Evolutionary conservation across 2,329 filamentous ascomycete genomes (phyloP).

Genomic region (Trichoderma endophyticum): DNA sequence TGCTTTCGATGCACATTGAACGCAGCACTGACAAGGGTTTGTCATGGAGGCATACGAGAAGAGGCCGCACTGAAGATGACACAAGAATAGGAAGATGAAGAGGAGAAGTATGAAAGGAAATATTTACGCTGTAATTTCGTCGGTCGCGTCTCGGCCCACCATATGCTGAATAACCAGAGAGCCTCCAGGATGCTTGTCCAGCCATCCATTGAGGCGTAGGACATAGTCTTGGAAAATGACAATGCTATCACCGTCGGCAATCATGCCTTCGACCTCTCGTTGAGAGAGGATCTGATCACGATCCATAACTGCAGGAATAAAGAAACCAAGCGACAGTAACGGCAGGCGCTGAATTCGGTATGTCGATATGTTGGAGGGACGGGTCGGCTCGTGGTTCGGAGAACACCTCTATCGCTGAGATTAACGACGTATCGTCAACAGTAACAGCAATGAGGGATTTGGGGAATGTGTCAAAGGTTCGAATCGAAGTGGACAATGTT

Average conservation of each 20-base stretch:
- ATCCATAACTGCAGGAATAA: slow-evolving; percentile 2
- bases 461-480: background rate
- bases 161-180: slow-evolving; percentile 89
- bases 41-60: background rate
- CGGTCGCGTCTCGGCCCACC: slow-evolving; percentile 89
- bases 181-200: slow-evolving; percentile 87
- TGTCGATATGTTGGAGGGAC: background rate
- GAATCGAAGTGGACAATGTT: background rate
- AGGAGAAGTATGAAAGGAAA: slow-evolving; percentile 22
- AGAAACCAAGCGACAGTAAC: background rate
- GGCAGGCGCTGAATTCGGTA: background rate
- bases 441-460: background rate
- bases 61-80: too few relatives aligned
- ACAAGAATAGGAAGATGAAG: background rate
- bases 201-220: slow-evolving; percentile 83
- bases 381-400: background rate
- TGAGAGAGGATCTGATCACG: slow-evolving; percentile 9
- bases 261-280: slow-evolving; percentile 60
- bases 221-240: slow-evolving; percentile 80
- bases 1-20: background rate
- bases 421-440: background rate
- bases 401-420: background rate
- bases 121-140: slow-evolving; percentile 81
- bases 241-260: slow-evolving; percentile 75
- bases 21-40: background rate